Evolutionary conservation across 805 yeast genomes (phyloP).

Genomic region (Starmerella lactis-condensi): DNA sequence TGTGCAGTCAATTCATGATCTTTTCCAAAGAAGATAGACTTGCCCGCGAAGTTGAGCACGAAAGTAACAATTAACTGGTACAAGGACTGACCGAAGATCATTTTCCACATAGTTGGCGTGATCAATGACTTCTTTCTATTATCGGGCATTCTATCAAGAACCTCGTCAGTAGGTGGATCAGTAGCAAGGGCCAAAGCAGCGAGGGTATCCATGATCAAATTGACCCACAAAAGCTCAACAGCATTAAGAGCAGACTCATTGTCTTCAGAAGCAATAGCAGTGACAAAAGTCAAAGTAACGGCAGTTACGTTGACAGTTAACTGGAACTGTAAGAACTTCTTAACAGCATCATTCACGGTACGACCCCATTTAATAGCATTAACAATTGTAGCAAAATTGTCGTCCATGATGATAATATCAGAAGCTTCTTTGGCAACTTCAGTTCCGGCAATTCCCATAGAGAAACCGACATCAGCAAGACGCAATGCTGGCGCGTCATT

Average conservation of each 20-base stretch:
- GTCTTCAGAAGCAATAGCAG: constrained; percentile 68
- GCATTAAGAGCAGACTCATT: constrained; percentile 86
- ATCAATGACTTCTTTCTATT: constrained; percentile 67
- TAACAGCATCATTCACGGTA: constrained; percentile 83
- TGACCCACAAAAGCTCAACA: constrained; percentile 93
- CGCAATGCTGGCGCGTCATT: constrained; percentile 97
- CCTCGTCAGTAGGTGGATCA: constrained; percentile 77
- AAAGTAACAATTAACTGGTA: constrained; percentile 70
- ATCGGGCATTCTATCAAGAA: constrained; percentile 64
- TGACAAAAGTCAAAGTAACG: constrained; percentile 78
- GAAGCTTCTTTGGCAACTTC: constrained; percentile 98
- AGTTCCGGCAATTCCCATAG: constrained; percentile 97
- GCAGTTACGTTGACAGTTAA: constrained; percentile 93
- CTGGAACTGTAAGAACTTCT: constrained; percentile 91
- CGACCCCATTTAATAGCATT: constrained; percentile 98
- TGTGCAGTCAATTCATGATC: constrained; percentile 25
- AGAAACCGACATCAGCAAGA: constrained; percentile 92
- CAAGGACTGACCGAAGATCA: constrained; percentile 76
- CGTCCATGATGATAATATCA: constrained; percentile 80
- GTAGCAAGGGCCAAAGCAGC: constrained; percentile 97
- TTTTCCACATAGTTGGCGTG: constrained; percentile 91
- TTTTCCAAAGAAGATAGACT: constrained; percentile 30
- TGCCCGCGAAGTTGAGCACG: constrained; percentile 63
- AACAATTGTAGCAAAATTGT: constrained; percentile 85
- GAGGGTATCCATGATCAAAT: constrained; percentile 91